These are phyloP conservation scores for Russula olivacea DNA, from an alignment of 768 basidiomycete genomes.

Conservation along the genomic window DNA sequence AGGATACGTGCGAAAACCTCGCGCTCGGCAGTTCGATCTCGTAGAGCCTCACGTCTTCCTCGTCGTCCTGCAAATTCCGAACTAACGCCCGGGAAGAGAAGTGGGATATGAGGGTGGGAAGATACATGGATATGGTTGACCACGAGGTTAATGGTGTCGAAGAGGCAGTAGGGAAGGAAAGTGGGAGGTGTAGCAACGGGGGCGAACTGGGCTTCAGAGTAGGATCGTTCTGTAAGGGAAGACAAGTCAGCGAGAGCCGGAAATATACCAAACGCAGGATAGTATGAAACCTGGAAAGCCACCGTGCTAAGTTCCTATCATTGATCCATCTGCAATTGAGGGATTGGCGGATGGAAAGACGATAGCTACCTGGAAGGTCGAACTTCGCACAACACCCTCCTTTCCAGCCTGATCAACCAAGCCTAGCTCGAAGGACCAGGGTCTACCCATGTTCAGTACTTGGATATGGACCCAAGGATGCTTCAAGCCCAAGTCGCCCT, in stretches of 20 bases:
- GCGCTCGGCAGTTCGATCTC: conserved; percentile 41
- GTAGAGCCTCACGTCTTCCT: conserved; percentile 27
- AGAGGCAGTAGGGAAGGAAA: conserved; percentile 53
- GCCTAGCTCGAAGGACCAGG: conserved; percentile 74
- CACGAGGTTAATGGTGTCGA: conserved; percentile 60
- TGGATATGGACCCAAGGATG: conserved; percentile 75
- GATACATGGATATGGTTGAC: conserved; percentile 57
- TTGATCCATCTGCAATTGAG: neutral
- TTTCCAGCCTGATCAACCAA: conserved; percentile 57
- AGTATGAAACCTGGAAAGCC: neutral
- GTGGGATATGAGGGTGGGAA: conserved; percentile 53
- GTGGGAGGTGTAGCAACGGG: conserved; percentile 65
- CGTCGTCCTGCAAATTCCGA: conserved; percentile 20
- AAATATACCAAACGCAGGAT: conserved; percentile 3
- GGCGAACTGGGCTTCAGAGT: conserved; percentile 41
- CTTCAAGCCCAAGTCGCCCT: conserved; percentile 48
- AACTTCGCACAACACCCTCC: conserved; percentile 57
- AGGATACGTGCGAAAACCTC: conserved; percentile 60
- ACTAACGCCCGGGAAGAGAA: conserved; percentile 48
- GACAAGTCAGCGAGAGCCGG: conserved; percentile 13
- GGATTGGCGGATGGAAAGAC: conserved; percentile 24
- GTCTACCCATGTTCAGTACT: conserved; percentile 57
- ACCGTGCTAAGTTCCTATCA: neutral
- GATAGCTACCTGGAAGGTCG: conserved; percentile 69
- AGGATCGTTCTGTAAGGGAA: conserved; percentile 45